phyloP scores from a whole-genome alignment of 73 alveolate species.

The Uronychia setigera region DNA sequence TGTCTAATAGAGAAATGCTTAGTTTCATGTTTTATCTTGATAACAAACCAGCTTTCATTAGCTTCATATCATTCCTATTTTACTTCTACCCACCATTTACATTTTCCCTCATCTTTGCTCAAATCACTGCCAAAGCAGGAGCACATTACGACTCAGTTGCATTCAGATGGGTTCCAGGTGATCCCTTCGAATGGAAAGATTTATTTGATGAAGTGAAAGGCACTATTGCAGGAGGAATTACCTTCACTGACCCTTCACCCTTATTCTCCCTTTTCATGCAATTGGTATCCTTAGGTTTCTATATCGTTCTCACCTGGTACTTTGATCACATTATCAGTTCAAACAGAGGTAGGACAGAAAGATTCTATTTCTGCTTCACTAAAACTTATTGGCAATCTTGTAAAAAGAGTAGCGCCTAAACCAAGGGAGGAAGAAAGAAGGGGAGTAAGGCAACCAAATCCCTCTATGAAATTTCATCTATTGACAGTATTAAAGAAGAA shows the following conservation, averaged over 20 bases:
- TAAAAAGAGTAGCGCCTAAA: no score
- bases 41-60: slow-evolving; percentile 18
- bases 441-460: background rate
- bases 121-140: slow-evolving; percentile 26
- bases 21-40: slow-evolving; percentile 45
- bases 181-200: slow-evolving; percentile 23
- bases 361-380: slow-evolving; percentile 17
- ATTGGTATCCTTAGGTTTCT: background rate
- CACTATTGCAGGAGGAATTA: slow-evolving; percentile 8
- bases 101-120: slow-evolving; percentile 24
- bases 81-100: slow-evolving; percentile 50
- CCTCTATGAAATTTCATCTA: background rate
- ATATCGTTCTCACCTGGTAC: slow-evolving; percentile 42
- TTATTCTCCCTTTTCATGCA: slow-evolving; percentile 9
- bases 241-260: slow-evolving; percentile 27
- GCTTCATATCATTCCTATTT: slow-evolving; percentile 4
- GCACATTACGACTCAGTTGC: slow-evolving; percentile 22
- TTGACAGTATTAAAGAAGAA: slow-evolving; percentile 12
- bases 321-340: slow-evolving; percentile 45
- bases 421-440: slow-evolving; percentile 8
- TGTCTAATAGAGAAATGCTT: slow-evolving; percentile 28
- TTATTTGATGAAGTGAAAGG: slow-evolving; percentile 12
- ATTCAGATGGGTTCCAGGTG: slow-evolving; percentile 38
- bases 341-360: slow-evolving; percentile 37
- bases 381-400: slow-evolving; percentile 29